Conservation (phyloP, 345 rosid species). For the Gossypium arboreum region DNA sequence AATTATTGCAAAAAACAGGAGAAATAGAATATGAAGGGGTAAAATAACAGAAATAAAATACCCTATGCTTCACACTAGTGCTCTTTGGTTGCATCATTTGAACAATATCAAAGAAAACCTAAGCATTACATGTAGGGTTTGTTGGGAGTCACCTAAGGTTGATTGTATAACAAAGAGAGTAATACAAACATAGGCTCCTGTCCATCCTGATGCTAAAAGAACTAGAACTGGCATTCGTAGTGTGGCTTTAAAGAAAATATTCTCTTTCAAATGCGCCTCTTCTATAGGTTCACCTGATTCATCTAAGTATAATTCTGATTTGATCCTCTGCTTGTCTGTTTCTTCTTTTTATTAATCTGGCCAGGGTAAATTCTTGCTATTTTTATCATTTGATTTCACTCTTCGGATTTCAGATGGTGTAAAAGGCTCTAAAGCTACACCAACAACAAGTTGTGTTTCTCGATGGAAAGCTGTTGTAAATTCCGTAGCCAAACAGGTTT, state of each 20-base stretch:
- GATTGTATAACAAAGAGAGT: neutral
- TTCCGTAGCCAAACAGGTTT: constrained; percentile 64
- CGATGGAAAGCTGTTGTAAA: constrained; percentile 59
- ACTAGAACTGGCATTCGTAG: neutral
- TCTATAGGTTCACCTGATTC: neutral
- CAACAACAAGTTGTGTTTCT: constrained; percentile 36
- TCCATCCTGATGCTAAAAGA: neutral
- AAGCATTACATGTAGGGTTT: neutral
- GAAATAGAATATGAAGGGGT: neutral
- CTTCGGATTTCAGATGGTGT: constrained; percentile 32
- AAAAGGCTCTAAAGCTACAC: constrained; percentile 23
- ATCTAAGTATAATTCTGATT: neutral
- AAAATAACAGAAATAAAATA: neutral
- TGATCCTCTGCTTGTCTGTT: neutral
- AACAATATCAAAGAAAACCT: neutral
- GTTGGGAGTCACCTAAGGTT: neutral
- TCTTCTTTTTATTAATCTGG: neutral
- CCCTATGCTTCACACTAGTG: neutral
- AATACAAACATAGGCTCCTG: neutral
- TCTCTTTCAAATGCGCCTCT: neutral
- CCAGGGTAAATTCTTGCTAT: neutral
- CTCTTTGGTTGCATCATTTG: neutral
- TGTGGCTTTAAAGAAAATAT: neutral
- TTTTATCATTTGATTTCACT: constrained; percentile 15
- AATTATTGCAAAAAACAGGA: neutral